Conservation (phyloP, 2,329 filamentous ascomycete genomes). For the Fusarium annulatum region DNA sequence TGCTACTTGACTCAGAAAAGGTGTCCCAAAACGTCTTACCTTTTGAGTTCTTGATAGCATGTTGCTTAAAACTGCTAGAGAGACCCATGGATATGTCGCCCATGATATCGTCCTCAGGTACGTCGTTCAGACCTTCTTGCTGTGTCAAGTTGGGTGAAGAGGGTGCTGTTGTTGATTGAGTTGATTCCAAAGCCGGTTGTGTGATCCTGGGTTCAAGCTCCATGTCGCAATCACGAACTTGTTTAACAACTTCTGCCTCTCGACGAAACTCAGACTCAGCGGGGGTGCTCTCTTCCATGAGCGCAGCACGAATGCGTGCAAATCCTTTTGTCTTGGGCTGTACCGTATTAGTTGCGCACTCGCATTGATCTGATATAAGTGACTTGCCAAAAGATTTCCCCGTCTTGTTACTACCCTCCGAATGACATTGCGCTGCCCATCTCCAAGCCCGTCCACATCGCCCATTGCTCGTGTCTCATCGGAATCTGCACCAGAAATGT, state of each 20-base stretch:
- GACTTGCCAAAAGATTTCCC: conserved; percentile 84
- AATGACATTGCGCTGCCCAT: conserved; percentile 79
- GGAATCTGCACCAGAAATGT: conserved; percentile 77
- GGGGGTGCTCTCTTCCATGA: conserved; percentile 88
- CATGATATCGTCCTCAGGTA: conserved; percentile 77
- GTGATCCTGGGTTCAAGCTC: conserved; percentile 63
- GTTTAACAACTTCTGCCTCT: conserved; percentile 94
- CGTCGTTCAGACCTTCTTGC: conserved; percentile 74
- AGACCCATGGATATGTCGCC: conserved; percentile 61
- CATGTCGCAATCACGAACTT: conserved; percentile 90
- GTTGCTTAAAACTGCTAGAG: conserved; percentile 79
- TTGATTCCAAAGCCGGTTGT: conserved; percentile 55
- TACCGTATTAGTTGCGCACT: conserved; percentile 43
- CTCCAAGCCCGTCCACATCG: conserved; percentile 60
- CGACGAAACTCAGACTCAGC: conserved; percentile 88
- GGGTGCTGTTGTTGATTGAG: conserved; percentile 66
- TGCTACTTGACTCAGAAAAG: conserved; percentile 75
- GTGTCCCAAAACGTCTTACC: conserved; percentile 79
- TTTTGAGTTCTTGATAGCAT: conserved; percentile 77
- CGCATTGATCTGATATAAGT: not conserved
- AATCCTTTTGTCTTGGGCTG: conserved; percentile 97
- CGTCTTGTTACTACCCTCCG: conserved; percentile 85
- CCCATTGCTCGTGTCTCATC: conserved; percentile 78
- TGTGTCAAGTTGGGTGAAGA: conserved; percentile 77
- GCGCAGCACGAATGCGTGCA: conserved; percentile 87